Evolutionary conservation across 2,329 filamentous ascomycete genomes (phyloP).

Genomic region (Purpureocillium takamizusanense): DNA sequence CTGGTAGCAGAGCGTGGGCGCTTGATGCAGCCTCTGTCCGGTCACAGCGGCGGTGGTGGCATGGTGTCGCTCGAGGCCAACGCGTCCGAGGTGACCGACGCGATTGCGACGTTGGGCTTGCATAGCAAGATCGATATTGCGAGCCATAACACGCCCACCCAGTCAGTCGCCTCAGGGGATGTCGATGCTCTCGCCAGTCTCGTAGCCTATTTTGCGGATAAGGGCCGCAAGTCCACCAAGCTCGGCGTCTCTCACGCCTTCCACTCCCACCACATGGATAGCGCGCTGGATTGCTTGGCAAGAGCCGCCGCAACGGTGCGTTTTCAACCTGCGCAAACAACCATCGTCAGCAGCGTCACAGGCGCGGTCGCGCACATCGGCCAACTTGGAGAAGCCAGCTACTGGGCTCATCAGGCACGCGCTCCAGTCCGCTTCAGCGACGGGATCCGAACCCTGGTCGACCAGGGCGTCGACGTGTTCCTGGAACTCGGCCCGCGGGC

Average conservation of each 20-base stretch:
- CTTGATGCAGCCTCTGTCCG: conserved; percentile 39
- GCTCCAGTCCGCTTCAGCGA: conserved; percentile 54
- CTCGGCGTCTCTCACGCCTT: conserved; percentile 41
- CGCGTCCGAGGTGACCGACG: conserved; percentile 28
- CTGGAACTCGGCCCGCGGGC: conserved; percentile 19
- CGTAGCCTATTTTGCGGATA: conserved; percentile 24
- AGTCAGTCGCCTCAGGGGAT: conserved; percentile 56
- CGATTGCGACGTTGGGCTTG: conserved; percentile 16
- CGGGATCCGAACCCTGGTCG: conserved; percentile 13
- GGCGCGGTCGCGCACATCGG: conserved; percentile 40
- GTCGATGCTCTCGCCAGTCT: conserved; percentile 31
- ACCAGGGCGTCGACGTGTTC: conserved; percentile 16
- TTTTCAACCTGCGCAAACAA: conserved; percentile 31
- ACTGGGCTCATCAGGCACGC: conserved; percentile 51
- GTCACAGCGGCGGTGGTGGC: conserved; percentile 13
- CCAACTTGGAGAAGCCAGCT: conserved; percentile 41
- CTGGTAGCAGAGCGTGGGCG: conserved; percentile 20
- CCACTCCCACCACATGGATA: conserved; percentile 40
- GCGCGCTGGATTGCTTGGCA: conserved; percentile 47
- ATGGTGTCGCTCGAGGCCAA: conserved; percentile 23
- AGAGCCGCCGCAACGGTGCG: conserved; percentile 27
- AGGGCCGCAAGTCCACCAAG: conserved; percentile 31
- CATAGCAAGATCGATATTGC: conserved; percentile 40
- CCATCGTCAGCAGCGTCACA: conserved; percentile 59
- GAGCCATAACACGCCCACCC: conserved; percentile 65